Evolutionary conservation across 441 rosid species (phyloP).

Genomic region (Biscutella laevigata): DNA sequence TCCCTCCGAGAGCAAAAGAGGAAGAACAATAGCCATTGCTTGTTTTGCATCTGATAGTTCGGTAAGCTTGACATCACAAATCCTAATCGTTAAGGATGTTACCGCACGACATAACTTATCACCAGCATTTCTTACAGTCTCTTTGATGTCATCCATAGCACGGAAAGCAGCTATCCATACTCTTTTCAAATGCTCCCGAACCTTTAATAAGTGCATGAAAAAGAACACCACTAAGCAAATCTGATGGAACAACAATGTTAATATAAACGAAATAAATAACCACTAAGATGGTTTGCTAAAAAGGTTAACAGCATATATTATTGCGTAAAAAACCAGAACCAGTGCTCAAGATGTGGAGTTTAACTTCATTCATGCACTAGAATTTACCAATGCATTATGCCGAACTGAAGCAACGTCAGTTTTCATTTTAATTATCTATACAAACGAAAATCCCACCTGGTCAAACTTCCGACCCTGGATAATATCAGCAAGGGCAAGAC

Average conservation of each 20-base stretch:
- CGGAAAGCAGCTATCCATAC: conserved; percentile 86
- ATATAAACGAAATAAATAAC: conserved; percentile 3
- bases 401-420: background rate
- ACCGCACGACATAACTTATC: conserved; percentile 75
- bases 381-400: background rate
- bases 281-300: background rate
- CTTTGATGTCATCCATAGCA: conserved; percentile 99
- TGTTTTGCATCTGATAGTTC: conserved; percentile 64
- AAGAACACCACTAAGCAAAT: conserved; percentile 1
- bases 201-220: conserved; percentile 29
- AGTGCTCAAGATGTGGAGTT: conserved; percentile 1
- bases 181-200: conserved; percentile 68
- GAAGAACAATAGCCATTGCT: conserved; percentile 81
- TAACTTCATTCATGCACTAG: background rate
- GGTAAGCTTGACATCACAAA: conserved; percentile 84
- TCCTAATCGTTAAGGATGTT: conserved; percentile 78
- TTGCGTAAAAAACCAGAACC: background rate
- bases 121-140: conserved; percentile 95
- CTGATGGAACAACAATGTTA: background rate
- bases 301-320: conserved; percentile 5
- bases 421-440: background rate
- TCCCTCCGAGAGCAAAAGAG: conserved; percentile 85
- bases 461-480: conserved; percentile 85
- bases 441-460: conserved; percentile 49
- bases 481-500: conserved; percentile 92